Evolutionary conservation across 2,329 filamentous ascomycete genomes (phyloP), one percentile per base, ranked within the genome.

Genomic region (Decorospora gaudefroyi): DNA sequence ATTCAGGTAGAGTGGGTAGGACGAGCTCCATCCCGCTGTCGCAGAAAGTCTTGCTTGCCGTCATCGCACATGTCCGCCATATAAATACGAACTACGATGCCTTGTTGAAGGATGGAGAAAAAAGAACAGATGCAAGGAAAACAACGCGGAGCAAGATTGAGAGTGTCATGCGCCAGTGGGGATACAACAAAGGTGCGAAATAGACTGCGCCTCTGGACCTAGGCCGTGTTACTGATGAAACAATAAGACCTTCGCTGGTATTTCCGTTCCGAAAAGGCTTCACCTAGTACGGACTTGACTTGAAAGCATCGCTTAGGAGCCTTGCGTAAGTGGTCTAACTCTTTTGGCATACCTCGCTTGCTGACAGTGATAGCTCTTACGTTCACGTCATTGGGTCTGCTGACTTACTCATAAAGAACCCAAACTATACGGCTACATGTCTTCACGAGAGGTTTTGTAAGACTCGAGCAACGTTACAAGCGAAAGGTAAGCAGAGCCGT

Each of bases 11-110:
- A 7, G 78, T 81, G 1, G 78, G 78, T 2, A 64, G 78, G 36
- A 74, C 72, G 1, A 61, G 59, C 2, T 73, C 49, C 30, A 55
- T 78, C 4, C 59, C 61, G 0, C 31, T 76, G 23, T 59, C 64
- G 5, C 56, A 68, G 10, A 78, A 72, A 50, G 76, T 73, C 4
- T 53, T 61, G 31, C 66, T 79, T 16, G 78, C 76, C 2, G 76
- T 80, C 9, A 61, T 71, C 15, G 78, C 78, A 3, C 74, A 80
- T 49, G 69, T 77, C 4, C 68, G 78, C 5, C 78, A 81, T 52
- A 50, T 42, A 3, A 70, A 77, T 30, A 80, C 78, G 0, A 52
- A 65, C 1, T 81, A 81, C 43, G 76, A 80, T 10, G 76, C 28
- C 46, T 78, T 41, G 36, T 39, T 32, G 10, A 29, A 17, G 54